Evolutionary conservation across 192 early-diverging fungal genomes (phyloP).

Genomic region (Jimgerdemannia lactiflua): DNA sequence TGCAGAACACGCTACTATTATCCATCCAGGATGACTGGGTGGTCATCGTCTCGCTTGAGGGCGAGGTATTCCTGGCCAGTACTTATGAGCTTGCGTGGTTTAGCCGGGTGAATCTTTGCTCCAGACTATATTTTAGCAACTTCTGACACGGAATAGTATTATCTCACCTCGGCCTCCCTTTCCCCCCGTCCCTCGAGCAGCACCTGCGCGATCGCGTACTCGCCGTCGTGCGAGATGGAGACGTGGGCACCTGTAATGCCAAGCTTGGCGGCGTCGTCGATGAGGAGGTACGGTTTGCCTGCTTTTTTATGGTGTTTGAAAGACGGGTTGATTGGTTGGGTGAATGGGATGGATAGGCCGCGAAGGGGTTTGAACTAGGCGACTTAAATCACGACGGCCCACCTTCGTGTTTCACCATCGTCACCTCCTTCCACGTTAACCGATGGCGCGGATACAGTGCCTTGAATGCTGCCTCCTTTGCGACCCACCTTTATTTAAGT

Average conservation of each 20-base stretch:
- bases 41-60: too few relatives aligned
- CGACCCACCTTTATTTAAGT: conserved; percentile 52
- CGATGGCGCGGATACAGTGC: conserved; percentile 57
- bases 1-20: too few relatives aligned
- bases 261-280: conserved; percentile 29
- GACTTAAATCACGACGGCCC: conserved; percentile 7
- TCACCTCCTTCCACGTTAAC: conserved; percentile 64
- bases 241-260: conserved; percentile 42
- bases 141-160: too few relatives aligned
- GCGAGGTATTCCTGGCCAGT: too few relatives aligned
- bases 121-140: too few relatives aligned
- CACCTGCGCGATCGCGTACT: conserved; percentile 68
- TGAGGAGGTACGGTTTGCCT: conserved; percentile 45
- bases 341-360: not conserved
- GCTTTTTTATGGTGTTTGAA: not conserved
- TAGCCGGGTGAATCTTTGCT: too few relatives aligned
- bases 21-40: too few relatives aligned
- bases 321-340: not conserved
- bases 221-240: conserved; percentile 78
- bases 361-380: not conserved
- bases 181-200: conserved; percentile 46
- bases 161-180: not conserved
- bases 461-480: conserved; percentile 77
- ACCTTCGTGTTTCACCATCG: conserved; percentile 49
- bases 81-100: too few relatives aligned